Percentiles rank a stretch among this genome's conserved stretches.
phyloP scores from a whole-genome alignment of 2,329 filamentous ascomycete genomes.

The Cadophora gregata region DNA sequence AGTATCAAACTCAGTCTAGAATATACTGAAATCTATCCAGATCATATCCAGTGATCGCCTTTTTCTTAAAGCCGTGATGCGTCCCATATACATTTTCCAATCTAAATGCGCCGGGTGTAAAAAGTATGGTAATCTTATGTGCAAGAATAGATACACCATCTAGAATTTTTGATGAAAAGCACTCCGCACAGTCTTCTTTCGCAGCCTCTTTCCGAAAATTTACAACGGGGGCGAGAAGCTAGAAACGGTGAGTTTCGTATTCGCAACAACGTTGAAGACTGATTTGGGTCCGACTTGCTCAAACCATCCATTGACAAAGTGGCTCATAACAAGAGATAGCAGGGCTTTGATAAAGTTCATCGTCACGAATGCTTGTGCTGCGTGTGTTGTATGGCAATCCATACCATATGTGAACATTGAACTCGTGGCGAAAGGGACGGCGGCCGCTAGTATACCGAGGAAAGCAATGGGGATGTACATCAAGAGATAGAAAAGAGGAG shows the following conservation, averaged over 20 bases:
- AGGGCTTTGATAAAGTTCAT: constrained; percentile 51
- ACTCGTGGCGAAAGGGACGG: constrained; percentile 47
- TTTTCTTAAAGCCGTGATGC: background rate
- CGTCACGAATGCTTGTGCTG: constrained; percentile 49
- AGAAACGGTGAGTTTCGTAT: constrained; percentile 27
- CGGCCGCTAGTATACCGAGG: constrained; percentile 41
- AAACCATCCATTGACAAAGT: constrained; percentile 39
- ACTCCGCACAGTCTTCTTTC: constrained; percentile 31
- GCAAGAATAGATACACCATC: background rate
- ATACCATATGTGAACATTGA: constrained; percentile 49
- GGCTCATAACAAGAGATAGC: constrained; percentile 44
- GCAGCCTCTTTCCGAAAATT: constrained; percentile 39
- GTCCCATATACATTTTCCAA: background rate
- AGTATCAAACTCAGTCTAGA: constrained; percentile 16
- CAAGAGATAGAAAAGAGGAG: constrained; percentile 24
- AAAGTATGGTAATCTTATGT: background rate
- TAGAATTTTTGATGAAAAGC: constrained; percentile 34
- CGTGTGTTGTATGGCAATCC: constrained; percentile 48
- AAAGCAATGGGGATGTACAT: constrained; percentile 44
- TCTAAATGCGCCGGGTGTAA: background rate
- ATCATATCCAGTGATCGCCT: background rate
- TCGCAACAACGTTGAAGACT: constrained; percentile 33
- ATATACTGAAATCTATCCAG: constrained; percentile 12
- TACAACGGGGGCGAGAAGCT: constrained; percentile 39
- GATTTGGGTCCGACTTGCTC: constrained; percentile 36